Base-by-base conservation (phyloP, 352 stramenopile genomes). In the Hyphochytrium catenoides region DNA sequence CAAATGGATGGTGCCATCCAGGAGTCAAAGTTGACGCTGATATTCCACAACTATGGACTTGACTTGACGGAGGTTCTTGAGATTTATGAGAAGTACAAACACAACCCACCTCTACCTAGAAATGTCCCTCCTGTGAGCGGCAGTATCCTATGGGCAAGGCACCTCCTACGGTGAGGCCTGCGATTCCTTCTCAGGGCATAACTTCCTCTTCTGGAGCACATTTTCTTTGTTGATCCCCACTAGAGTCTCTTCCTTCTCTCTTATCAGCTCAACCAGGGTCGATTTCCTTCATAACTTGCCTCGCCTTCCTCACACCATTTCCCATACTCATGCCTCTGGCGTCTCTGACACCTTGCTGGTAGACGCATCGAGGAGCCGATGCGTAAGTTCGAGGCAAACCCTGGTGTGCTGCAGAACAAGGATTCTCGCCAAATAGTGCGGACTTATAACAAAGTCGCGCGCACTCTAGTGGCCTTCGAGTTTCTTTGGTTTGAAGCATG, bases 31-130 rank as follows among this genome's bases (percentile, higher is more conserved):
- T 81, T 87, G 34, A 85, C 59, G 3, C 62, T 89, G 31, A 86
- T 89, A 29, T 89, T 89, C 40, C 70, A 87, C 44, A 84, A 87
- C 30, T 89, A 85, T 31, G 74, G 74, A 2, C 51, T 89, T 21
- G 69, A 87, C 27, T 49, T 89, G 2, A 73, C 61, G 0, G 58
- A 76, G 23, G 62, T 82, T 2, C 71, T 83, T 21, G 66, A 86
- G 18, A 60, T 76, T 15, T 85, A 87, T 44, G 72, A 87, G 46
- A 62, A 64, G 16, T 62, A 70, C 33, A 67, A 71, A n/a, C 71
- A 87, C 43, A 59, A 76, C 19, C 72, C 72, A 23, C 71, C 71
- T 0, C 61, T 79, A 4, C 55, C 71, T 1, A 51, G 72, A 22
- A 85, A 83, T 38, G 35, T 82, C 8, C 68, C 72, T 17, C 72